Evolutionary conservation across 192 early-diverging fungal species (phyloP).

Genomic region (Coemansia sp.): DNA sequence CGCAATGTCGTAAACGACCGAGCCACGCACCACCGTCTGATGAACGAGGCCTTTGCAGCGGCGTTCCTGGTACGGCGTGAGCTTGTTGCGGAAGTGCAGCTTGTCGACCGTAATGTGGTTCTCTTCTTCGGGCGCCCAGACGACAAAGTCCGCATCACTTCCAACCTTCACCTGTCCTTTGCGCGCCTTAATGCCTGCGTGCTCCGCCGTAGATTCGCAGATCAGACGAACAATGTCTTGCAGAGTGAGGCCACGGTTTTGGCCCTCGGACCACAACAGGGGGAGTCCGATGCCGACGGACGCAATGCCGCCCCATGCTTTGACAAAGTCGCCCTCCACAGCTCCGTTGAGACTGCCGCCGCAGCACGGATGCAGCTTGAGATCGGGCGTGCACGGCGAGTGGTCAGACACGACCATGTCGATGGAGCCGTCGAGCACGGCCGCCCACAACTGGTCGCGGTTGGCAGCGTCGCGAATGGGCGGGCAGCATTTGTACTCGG

Average conservation of each 20-base stretch:
- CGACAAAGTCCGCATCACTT: conserved; percentile 76
- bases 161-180: conserved; percentile 72
- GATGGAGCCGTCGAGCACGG: conserved; percentile 73
- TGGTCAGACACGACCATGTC: conserved; percentile 84
- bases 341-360: conserved; percentile 26
- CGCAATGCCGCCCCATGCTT: conserved; percentile 83
- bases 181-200: conserved; percentile 58
- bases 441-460: conserved; percentile 70
- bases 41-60: conserved; percentile 64
- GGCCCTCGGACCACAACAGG: conserved; percentile 75
- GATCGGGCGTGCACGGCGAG: conserved; percentile 76
- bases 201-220: conserved; percentile 64
- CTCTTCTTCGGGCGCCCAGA: conserved; percentile 70
- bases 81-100: conserved; percentile 81
- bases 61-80: conserved; percentile 71
- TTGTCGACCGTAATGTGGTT: conserved; percentile 61
- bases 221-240: conserved; percentile 64
- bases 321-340: conserved; percentile 73
- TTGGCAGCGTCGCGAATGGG: conserved; percentile 73
- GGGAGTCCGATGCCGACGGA: conserved; percentile 78
- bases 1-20: conserved; percentile 52
- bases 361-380: conserved; percentile 63
- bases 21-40: conserved; percentile 71
- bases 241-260: conserved; percentile 60
- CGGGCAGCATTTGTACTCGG: conserved; percentile 85